A percentile compares a stretch with the other conserved stretches of the same genome.
Evolutionary conservation across 2,329 filamentous ascomycete genomes (phyloP).

Genomic region (Verticillium tricorpus): DNA sequence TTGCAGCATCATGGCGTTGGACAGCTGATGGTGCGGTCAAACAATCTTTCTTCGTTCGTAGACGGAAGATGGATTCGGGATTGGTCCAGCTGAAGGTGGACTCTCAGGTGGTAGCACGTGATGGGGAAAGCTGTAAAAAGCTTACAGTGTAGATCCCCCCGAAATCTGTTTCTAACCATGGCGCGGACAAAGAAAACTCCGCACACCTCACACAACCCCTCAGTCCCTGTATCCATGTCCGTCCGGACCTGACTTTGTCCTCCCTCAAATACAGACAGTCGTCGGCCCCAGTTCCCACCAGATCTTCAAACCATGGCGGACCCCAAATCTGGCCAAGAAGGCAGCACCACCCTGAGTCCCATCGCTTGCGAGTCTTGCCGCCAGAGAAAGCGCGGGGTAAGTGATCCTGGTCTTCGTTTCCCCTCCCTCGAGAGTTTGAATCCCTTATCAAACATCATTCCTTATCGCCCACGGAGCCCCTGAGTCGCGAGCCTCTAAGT

Average conservation of each 20-base stretch:
- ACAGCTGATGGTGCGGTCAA: background rate
- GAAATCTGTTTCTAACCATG: background rate
- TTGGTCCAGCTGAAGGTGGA: background rate
- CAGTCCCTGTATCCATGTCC: background rate
- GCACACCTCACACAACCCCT: background rate
- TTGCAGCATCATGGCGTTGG: background rate
- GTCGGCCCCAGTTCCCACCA: background rate
- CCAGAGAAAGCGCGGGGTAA: constrained; percentile 26
- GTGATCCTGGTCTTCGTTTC: background rate
- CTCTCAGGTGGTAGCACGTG: background rate
- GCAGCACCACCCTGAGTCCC: constrained; percentile 14
- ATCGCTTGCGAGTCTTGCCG: constrained; percentile 28
- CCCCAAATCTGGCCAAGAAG: background rate
- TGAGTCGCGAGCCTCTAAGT: too few relatives aligned
- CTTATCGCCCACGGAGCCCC: background rate
- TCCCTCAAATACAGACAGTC: background rate
- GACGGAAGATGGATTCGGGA: background rate
- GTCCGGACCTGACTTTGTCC: background rate
- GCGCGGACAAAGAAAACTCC: constrained; percentile 22
- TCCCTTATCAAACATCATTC: background rate
- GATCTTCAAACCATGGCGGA: background rate
- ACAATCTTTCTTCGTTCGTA: background rate
- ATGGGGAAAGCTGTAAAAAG: background rate
- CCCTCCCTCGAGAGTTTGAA: too few relatives aligned
- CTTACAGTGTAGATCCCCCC: background rate